phyloP scores from a whole-genome alignment of 2,329 filamentous ascomycete species.

The Teratosphaeria zuluensis region DNA sequence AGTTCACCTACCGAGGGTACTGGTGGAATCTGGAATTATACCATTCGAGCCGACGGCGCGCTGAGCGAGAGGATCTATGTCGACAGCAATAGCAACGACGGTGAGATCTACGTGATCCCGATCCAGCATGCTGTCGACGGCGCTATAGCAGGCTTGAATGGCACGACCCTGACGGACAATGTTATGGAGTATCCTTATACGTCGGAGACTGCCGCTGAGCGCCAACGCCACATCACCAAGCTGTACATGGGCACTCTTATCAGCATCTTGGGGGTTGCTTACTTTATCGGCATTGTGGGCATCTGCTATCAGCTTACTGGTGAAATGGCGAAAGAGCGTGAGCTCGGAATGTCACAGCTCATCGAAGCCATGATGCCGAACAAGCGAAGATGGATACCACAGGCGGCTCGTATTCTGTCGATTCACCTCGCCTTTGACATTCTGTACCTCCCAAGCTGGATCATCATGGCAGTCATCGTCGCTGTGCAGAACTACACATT shows the following conservation, averaged over 20 bases:
- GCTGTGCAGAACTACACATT: constrained; percentile 45
- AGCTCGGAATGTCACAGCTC: constrained; percentile 77
- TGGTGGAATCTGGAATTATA: constrained; percentile 73
- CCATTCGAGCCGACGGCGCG: constrained; percentile 63
- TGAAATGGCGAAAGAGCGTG: constrained; percentile 74
- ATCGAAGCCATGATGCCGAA: constrained; percentile 89
- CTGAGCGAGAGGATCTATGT: constrained; percentile 58
- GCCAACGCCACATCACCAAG: constrained; percentile 54
- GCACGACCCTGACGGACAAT: constrained; percentile 28
- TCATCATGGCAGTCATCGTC: constrained; percentile 63
- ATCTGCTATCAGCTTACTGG: constrained; percentile 82
- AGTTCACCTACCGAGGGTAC: constrained; percentile 64
- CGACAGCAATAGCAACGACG: constrained; percentile 58
- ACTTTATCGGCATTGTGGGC: constrained; percentile 70
- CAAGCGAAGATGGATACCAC: constrained; percentile 61
- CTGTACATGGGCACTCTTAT: constrained; percentile 65
- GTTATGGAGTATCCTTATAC: constrained; percentile 68
- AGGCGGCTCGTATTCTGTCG: constrained; percentile 65
- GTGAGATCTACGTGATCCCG: constrained; percentile 67
- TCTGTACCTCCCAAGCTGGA: constrained; percentile 74
- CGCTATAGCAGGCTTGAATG: constrained; percentile 53
- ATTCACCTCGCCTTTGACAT: constrained; percentile 72
- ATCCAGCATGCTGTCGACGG: constrained; percentile 69
- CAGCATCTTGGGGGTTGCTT: constrained; percentile 66
- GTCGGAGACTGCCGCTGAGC: constrained; percentile 56